Evolutionary conservation across 2,329 filamentous ascomycete species (phyloP).

Genomic region (Paecilomyces sp.): DNA sequence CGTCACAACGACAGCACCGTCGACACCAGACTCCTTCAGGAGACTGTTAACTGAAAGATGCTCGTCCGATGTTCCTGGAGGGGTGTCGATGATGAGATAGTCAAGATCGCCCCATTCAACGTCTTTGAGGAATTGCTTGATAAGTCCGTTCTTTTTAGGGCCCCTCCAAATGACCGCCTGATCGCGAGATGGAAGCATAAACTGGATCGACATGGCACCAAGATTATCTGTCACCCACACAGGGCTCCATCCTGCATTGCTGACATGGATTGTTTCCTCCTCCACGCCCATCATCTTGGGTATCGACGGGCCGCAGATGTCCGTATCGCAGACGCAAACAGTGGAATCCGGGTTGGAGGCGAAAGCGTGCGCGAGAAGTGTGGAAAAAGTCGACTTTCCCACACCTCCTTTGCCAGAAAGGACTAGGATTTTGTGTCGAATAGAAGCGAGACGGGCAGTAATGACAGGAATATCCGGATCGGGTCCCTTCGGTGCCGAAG

Average conservation of each 20-base stretch:
- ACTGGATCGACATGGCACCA: slow-evolving; percentile 95
- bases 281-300: slow-evolving; percentile 99
- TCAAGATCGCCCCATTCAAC: slow-evolving; percentile 97
- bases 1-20: slow-evolving; percentile 86
- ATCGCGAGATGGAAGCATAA: slow-evolving; percentile 90
- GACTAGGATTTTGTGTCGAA: slow-evolving; percentile 88
- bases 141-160: slow-evolving; percentile 96
- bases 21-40: slow-evolving; percentile 82
- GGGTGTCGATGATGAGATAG: slow-evolving; percentile 88
- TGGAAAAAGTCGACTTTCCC: slow-evolving; percentile 90
- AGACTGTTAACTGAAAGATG: slow-evolving; percentile 91
- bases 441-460: slow-evolving; percentile 68
- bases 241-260: slow-evolving; percentile 81
- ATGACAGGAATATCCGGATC: slow-evolving; percentile 92
- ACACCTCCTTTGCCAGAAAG: slow-evolving; percentile 94
- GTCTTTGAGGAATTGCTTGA: slow-evolving; percentile 96
- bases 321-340: slow-evolving; percentile 95
- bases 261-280: slow-evolving; percentile 86
- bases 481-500: slow-evolving; percentile 86
- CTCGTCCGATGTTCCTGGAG: slow-evolving; percentile 91
- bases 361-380: slow-evolving; percentile 81
- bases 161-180: slow-evolving; percentile 97
- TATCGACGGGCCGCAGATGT: slow-evolving; percentile 93
- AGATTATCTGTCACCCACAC: slow-evolving; percentile 95
- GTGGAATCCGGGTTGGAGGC: slow-evolving; percentile 69